Evolutionary conservation across 2,329 filamentous ascomycete species (phyloP).

Genomic region (Onygenales sp.): DNA sequence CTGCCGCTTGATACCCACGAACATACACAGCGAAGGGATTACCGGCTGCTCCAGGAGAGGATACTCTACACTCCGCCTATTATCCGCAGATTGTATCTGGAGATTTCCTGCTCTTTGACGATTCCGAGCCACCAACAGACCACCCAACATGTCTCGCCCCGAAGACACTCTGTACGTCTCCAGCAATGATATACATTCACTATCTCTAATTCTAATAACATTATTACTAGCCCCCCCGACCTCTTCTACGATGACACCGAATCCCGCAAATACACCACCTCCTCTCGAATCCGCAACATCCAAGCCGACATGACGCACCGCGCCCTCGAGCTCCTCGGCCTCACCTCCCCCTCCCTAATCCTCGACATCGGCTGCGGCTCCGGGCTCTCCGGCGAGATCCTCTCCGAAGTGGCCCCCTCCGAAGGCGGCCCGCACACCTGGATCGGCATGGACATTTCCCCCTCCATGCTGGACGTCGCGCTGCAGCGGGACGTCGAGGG

Average conservation of each 20-base stretch:
- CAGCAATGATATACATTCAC: background rate
- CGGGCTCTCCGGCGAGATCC: conserved; percentile 86
- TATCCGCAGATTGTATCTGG: background rate
- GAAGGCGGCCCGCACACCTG: conserved; percentile 83
- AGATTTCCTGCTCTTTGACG: background rate
- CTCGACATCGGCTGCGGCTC: conserved; percentile 96
- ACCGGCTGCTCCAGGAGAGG: background rate
- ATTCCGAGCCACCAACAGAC: background rate
- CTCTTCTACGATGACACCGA: conserved; percentile 95
- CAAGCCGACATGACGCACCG: conserved; percentile 91
- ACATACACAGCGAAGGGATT: background rate
- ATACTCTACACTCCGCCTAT: background rate
- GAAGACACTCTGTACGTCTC: conserved; percentile 76
- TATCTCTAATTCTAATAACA: background rate
- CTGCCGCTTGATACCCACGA: background rate
- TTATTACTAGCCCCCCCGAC: conserved; percentile 66
- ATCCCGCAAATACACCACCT: conserved; percentile 95
- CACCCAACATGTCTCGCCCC: conserved; percentile 76
- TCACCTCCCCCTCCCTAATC: conserved; percentile 70
- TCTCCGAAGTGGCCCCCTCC: conserved; percentile 59
- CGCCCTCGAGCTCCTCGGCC: conserved; percentile 81
- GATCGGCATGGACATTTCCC: conserved; percentile 94
- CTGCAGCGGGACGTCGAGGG: conserved; percentile 87
- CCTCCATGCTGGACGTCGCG: conserved; percentile 94
- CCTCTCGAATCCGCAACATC: conserved; percentile 88